Evolutionary conservation across 768 basidiomycete species (phyloP).

Genomic region (Sporobolomyces roseus): DNA sequence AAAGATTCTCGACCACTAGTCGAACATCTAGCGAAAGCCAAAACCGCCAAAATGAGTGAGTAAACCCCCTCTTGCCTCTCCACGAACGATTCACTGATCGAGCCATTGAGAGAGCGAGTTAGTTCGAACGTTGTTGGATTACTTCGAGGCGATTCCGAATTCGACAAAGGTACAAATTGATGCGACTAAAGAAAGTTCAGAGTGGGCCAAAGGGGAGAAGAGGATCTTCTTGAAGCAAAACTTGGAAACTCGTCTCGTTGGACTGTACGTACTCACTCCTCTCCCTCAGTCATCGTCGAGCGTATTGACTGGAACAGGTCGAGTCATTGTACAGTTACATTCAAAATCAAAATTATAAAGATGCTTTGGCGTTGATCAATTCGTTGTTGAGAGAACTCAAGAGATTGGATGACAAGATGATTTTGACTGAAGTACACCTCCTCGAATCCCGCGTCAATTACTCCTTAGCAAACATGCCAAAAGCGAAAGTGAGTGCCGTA

Average conservation of each 20-base stretch:
- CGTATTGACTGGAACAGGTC: too few relatives aligned
- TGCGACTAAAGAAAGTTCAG: constrained; percentile 83
- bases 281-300: too few relatives aligned
- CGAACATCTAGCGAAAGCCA: constrained; percentile 92
- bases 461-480: constrained; percentile 79
- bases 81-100: too few relatives aligned
- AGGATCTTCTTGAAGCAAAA: constrained; percentile 93
- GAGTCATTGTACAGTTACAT: too few relatives aligned
- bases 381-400: constrained; percentile 84
- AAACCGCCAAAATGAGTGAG: constrained; percentile 94
- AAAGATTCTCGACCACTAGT: constrained; percentile 78
- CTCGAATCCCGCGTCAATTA: constrained; percentile 88
- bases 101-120: too few relatives aligned
- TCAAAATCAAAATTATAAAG: constrained; percentile 69
- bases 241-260: constrained; percentile 80
- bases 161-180: constrained; percentile 71
- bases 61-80: too few relatives aligned
- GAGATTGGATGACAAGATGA: constrained; percentile 93
- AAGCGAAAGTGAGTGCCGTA: constrained; percentile 66
- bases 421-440: constrained; percentile 92
- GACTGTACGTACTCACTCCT: constrained; percentile 56
- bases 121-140: constrained; percentile 88
- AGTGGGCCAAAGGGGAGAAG: constrained; percentile 86
- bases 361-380: constrained; percentile 76
- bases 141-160: constrained; percentile 73